These are phyloP conservation scores for Fusarium incarnatum DNA, from an alignment of 2,329 filamentous ascomycete genomes.

Conservation along the genomic window DNA sequence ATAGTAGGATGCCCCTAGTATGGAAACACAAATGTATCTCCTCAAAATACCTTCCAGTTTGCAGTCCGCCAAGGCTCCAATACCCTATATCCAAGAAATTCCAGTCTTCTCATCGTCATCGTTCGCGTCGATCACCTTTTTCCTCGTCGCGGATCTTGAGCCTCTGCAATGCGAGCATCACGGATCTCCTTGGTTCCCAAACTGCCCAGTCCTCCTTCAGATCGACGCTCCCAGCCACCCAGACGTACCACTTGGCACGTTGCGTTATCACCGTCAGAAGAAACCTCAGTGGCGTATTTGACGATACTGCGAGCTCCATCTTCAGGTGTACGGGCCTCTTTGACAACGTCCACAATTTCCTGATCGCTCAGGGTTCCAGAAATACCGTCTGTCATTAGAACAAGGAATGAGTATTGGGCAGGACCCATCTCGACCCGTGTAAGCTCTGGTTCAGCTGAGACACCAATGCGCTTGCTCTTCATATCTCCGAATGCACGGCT, in stretches of 20 bases:
- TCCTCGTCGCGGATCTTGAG: conserved; percentile 81
- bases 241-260: conserved; percentile 75
- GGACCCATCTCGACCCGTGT: conserved; percentile 81
- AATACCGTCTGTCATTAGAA: conserved; percentile 89
- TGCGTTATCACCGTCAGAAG: conserved; percentile 73
- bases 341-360: conserved; percentile 95
- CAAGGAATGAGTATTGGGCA: conserved; percentile 89
- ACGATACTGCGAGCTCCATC: conserved; percentile 84
- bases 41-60: not conserved
- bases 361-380: conserved; percentile 89
- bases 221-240: conserved; percentile 77
- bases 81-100: conserved; percentile 10
- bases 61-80: not conserved
- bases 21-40: conserved; percentile 22
- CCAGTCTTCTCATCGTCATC: not conserved
- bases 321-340: conserved; percentile 92
- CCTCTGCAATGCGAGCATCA: conserved; percentile 84
- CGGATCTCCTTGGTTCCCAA: conserved; percentile 92
- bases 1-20: conserved; percentile 12
- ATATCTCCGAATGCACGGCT: conserved; percentile 95
- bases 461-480: conserved; percentile 88
- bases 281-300: conserved; percentile 88
- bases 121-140: conserved; percentile 56
- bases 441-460: conserved; percentile 93
- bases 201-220: conserved; percentile 88